Conservation (phyloP, 306 rosid species). For the Carpinus viminea region DNA sequence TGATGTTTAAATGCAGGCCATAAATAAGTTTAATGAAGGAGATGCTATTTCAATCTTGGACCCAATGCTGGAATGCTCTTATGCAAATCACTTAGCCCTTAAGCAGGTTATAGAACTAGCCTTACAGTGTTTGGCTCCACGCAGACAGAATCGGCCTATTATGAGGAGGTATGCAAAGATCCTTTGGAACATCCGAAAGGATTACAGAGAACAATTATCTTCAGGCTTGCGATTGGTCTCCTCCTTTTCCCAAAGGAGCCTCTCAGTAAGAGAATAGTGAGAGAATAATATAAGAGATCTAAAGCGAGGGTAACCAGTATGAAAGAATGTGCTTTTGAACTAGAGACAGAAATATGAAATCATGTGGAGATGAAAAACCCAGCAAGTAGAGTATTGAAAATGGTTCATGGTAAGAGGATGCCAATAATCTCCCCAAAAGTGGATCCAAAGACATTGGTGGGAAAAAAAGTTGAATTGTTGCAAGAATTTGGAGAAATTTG, state of each 20-base stretch:
- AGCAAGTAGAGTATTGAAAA: background rate
- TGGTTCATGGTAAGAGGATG: background rate
- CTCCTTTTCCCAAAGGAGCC: slow-evolving; percentile 48
- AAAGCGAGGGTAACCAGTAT: background rate
- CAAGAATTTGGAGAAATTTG: background rate
- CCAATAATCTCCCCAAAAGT: background rate
- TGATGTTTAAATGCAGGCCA: slow-evolving; percentile 62
- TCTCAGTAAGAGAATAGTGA: slow-evolving; percentile 36
- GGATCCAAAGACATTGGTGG: background rate
- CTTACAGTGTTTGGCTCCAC: slow-evolving; percentile 90
- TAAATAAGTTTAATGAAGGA: slow-evolving; percentile 73
- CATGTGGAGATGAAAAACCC: background rate
- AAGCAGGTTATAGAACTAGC: slow-evolving; percentile 76
- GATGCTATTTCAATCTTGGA: slow-evolving; percentile 59
- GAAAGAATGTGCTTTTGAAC: slow-evolving; percentile 6
- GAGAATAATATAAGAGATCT: background rate
- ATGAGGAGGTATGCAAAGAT: slow-evolving; percentile 92
- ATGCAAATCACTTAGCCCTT: slow-evolving; percentile 54
- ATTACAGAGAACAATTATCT: slow-evolving; percentile 57
- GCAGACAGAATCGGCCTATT: slow-evolving; percentile 80
- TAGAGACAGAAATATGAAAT: slow-evolving; percentile 7
- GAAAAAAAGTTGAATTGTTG: background rate
- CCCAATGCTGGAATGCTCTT: slow-evolving; percentile 60
- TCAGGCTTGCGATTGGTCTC: slow-evolving; percentile 61
- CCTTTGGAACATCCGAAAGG: slow-evolving; percentile 94